Conservation (phyloP, 2,329 filamentous ascomycete genomes). For the Microdochium trichocladiopsis region DNA sequence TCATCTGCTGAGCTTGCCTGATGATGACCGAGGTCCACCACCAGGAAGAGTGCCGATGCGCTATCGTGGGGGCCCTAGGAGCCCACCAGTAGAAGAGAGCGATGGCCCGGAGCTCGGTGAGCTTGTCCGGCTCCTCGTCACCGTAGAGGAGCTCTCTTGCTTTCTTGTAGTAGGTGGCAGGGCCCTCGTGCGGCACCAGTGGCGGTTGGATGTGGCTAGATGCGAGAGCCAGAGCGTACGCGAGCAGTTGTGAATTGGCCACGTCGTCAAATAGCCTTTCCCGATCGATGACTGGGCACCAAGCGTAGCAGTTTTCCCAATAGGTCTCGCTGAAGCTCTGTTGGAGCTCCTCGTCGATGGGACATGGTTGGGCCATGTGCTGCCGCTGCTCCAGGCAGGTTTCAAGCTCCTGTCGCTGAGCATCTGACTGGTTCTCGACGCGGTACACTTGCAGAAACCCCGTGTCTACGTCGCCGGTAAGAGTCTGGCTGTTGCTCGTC, state of each 20-base stretch:
- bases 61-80: conserved; percentile 26
- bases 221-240: conserved; percentile 29
- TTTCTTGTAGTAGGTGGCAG: conserved; percentile 29
- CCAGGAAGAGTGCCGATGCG: conserved; percentile 32
- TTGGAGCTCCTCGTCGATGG: conserved; percentile 19
- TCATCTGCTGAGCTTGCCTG: conserved; percentile 34
- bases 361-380: conserved; percentile 6
- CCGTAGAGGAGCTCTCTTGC: conserved; percentile 31
- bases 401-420: conserved; percentile 19
- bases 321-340: conserved; percentile 34
- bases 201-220: conserved; percentile 33
- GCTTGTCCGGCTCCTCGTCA: conserved; percentile 28
- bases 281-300: conserved; percentile 31
- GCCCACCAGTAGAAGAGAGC: conserved; percentile 38
- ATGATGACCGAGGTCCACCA: conserved; percentile 38
- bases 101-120: conserved; percentile 26
- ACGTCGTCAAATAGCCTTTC: conserved; percentile 21
- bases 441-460: conserved; percentile 26
- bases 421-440: conserved; percentile 21
- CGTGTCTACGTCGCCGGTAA: conserved; percentile 23
- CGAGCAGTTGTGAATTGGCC: conserved; percentile 23
- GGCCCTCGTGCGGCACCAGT: conserved; percentile 27
- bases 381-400: conserved; percentile 15
- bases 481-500: conserved; percentile 13
- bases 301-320: conserved; percentile 31